These are phyloP conservation scores for Plectosphaerella sp. DNA, from an alignment of 2,329 filamentous ascomycete genomes.

Conservation along the genomic window DNA sequence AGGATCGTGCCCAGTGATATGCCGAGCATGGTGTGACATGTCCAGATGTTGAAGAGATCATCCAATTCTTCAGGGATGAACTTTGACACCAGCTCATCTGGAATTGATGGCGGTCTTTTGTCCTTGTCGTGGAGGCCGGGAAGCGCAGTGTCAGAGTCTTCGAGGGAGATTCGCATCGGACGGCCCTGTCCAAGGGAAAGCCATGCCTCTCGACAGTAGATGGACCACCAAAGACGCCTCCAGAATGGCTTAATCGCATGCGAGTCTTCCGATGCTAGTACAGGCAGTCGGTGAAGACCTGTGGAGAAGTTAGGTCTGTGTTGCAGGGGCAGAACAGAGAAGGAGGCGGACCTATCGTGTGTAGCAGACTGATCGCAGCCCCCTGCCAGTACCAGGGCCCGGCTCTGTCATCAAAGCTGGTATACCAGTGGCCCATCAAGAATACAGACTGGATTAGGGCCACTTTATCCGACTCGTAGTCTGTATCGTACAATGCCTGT, in stretches of 20 bases:
- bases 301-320: no score
- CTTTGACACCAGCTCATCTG: no score
- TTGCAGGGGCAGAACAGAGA: no score
- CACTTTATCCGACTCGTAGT: conserved; percentile 22
- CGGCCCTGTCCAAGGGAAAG: conserved; percentile 7
- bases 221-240: conserved; percentile 8
- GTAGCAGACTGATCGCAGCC: conserved; percentile 35
- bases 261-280: conserved; percentile 10
- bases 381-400: conserved; percentile 42
- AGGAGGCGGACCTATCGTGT: conserved; percentile 31
- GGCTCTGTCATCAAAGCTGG: conserved; percentile 31
- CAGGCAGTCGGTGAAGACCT: conserved; percentile 11
- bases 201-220: conserved; percentile 6
- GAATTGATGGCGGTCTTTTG: no score
- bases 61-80: no score
- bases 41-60: not conserved
- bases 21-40: not conserved
- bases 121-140: not conserved
- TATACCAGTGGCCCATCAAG: conserved; percentile 36
- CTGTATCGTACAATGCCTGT: no score
- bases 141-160: conserved; percentile 7
- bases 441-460: conserved; percentile 35
- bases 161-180: conserved; percentile 7
- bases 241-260: conserved; percentile 6
- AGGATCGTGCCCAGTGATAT: conserved; percentile 1